Evolutionary conservation across 176 grass and related monocot genomes (phyloP).

Genomic region (Cenchrus americanus): DNA sequence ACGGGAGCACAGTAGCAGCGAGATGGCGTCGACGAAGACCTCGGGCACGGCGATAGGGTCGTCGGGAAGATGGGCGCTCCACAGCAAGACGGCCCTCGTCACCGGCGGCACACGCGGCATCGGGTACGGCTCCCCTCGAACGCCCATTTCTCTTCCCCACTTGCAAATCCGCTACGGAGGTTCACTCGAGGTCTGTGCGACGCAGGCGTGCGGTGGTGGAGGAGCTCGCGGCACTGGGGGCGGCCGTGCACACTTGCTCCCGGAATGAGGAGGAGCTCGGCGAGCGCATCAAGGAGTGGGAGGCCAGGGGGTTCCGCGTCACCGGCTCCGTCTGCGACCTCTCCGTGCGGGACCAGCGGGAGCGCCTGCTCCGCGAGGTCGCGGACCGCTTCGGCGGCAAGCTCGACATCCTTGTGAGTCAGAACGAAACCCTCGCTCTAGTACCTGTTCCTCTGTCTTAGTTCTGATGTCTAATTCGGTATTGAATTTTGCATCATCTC

Average conservation of each 20-base stretch:
- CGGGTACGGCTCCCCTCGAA: slow-evolving; percentile 38
- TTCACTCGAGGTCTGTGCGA: neutral
- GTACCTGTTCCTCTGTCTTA: neutral
- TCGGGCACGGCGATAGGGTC: neutral
- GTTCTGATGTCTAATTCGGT: neutral
- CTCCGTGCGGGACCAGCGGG: slow-evolving; percentile 54
- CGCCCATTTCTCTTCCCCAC: neutral
- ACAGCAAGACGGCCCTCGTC: slow-evolving; percentile 68
- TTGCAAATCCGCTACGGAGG: neutral
- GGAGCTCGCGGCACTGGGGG: slow-evolving; percentile 62
- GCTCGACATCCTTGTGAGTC: slow-evolving; percentile 64
- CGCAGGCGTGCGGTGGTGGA: slow-evolving; percentile 60
- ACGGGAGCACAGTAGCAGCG: neutral
- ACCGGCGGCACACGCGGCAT: slow-evolving; percentile 86
- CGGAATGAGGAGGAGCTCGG: slow-evolving; percentile 58
- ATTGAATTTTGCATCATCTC: neutral
- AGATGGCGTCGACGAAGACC: slow-evolving; percentile 30
- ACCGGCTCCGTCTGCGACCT: slow-evolving; percentile 68
- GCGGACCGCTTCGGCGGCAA: slow-evolving; percentile 51
- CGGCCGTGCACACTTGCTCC: slow-evolving; percentile 63
- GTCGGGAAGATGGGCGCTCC: slow-evolving; percentile 62
- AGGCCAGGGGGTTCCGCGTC: slow-evolving; percentile 46
- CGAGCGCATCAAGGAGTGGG: slow-evolving; percentile 58
- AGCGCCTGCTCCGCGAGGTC: slow-evolving; percentile 42
- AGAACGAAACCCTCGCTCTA: neutral